Percentiles rank a stretch among this genome's conserved stretches.
These are phyloP conservation scores for Balamuthia mandrillaris DNA, from an alignment of 208 protist genomes.

Conservation along the genomic window DNA sequence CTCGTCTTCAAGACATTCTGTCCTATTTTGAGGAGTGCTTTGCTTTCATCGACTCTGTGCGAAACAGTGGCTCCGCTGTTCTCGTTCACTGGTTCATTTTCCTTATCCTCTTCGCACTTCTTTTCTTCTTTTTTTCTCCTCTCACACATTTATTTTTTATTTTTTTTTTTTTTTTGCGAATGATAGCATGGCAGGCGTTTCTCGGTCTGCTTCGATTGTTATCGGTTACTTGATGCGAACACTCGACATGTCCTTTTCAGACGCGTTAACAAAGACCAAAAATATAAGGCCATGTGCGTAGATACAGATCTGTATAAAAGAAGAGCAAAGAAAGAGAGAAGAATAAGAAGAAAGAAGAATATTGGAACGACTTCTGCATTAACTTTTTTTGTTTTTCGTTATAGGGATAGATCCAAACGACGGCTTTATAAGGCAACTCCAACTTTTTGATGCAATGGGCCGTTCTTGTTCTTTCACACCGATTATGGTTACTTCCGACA, in stretches of 20 bases:
- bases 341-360: too few species aligned
- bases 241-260: neutral
- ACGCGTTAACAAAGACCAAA: too few species aligned
- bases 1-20: neutral
- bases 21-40: neutral
- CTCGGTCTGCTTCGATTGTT: neutral
- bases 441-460: too few species aligned
- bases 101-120: neutral
- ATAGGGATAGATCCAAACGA: too few species aligned
- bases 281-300: too few species aligned
- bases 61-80: neutral
- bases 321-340: too few species aligned
- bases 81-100: neutral
- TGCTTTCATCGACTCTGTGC: neutral
- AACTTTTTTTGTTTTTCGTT: too few species aligned
- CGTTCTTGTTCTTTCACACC: too few species aligned
- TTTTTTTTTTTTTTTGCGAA: neutral
- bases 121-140: neutral
- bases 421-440: too few species aligned
- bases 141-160: neutral
- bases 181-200: neutral
- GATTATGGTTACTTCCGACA: too few species aligned
- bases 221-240: neutral
- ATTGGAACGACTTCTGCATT: too few species aligned
- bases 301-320: too few species aligned